These are phyloP conservation scores for Scedosporium dehoogii DNA, from an alignment of 2,329 filamentous ascomycete genomes.

Conservation along the genomic window DNA sequence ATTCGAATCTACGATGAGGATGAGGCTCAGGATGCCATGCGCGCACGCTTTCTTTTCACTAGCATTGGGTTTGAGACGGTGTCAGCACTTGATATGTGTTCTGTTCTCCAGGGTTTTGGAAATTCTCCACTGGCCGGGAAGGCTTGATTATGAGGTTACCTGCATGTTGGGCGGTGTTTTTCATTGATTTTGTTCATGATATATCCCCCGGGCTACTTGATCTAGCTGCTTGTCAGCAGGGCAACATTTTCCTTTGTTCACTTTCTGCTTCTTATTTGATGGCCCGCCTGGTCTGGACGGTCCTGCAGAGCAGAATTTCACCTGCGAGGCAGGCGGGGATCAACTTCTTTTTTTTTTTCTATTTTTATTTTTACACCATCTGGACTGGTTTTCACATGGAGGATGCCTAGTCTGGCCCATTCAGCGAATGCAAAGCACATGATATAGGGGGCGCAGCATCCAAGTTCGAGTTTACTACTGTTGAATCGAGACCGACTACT, in stretches of 20 bases:
- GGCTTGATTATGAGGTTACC: slow-evolving; percentile 1
- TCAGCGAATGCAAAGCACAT: too few species aligned
- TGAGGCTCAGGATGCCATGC: neutral
- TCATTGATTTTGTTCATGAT: slow-evolving; percentile 1
- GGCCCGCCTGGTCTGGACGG: neutral
- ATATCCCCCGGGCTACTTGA: neutral
- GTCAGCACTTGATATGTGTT: neutral
- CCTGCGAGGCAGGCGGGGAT: too few species aligned
- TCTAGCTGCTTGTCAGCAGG: neutral
- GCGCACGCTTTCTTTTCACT: neutral
- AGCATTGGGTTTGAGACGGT: neutral
- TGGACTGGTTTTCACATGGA: too few species aligned
- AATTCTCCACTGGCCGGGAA: neutral
- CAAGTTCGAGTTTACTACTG: too few species aligned
- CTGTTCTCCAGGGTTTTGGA: neutral
- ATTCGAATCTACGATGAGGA: too few species aligned
- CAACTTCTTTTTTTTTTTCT: too few species aligned
- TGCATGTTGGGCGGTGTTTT: slow-evolving; percentile 7
- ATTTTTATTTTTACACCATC: too few species aligned
- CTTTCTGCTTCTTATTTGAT: neutral
- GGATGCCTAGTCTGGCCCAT: too few species aligned
- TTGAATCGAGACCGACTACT: too few species aligned
- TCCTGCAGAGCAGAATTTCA: neutral
- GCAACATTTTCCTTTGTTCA: neutral
- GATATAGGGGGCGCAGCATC: too few species aligned